Evolutionary conservation across 1,284 basidiomycete genomes (phyloP), one percentile per base, ranked within the genome.

Genomic region (Sporisorium reilianum): DNA sequence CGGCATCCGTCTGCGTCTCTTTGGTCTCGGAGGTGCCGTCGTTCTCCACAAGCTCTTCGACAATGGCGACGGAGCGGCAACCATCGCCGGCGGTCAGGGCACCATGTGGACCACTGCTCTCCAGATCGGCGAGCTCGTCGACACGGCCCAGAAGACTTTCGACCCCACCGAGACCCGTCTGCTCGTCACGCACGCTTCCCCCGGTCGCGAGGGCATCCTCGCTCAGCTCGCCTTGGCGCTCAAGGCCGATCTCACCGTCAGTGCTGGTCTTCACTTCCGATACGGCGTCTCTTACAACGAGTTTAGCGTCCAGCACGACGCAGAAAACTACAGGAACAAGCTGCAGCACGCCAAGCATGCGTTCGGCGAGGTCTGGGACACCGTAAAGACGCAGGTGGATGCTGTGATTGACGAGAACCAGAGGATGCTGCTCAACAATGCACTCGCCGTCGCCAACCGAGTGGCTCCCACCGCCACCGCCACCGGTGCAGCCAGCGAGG

Each of bases 51-150:
- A 98, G 87, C 90, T 99, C 87, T 99, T 98, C 85, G 93, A 97
- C 88, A 95, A 95, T 75, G 94, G 97, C 1, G 93, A 96, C 57
- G 96, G 95, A 1, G 90, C 88, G 51, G 95, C 94, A 3, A 97
- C 96, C 12, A 97, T 99, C 74, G 96, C 97, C 0, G 97, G 97
- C 46, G 96, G 94, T 1, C 93, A 94, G 83, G 97, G 97, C 28
- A 98, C 95, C 23, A 97, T 98, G 92, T 99, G 97, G 97, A 94
- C 94, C 0, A 99, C 96, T 0, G 93, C 94, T 6, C 89, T 99
- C 26, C 97, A 99, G 86, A 93, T 99, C 45, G 97, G 97, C 70
- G 96, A 99, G 86, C 90, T 99, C 45, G 91, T 99, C 60, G 97
- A 99, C 86, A 98, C 95, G 1, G 94, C 96, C 2, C 94, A 97